Percentiles rank a stretch among this genome's conserved stretches.
phyloP scores from a whole-genome alignment of 1,139 yeast genomes.

The Zhuliangozyma blackwelliae region DNA sequence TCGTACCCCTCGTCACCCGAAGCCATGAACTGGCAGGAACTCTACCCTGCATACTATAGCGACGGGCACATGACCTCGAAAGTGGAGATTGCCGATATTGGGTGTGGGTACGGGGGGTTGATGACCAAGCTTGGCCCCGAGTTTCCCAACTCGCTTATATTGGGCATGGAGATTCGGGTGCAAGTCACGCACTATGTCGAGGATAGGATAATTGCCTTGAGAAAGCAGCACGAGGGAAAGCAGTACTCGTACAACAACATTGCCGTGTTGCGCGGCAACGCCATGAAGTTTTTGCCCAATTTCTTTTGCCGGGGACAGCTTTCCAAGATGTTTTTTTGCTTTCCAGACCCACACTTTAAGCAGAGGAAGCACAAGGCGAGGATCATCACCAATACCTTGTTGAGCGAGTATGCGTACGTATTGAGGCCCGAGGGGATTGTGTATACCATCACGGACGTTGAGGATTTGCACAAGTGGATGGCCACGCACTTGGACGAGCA shows the following conservation, averaged over 20 bases:
- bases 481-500: constrained; percentile 84
- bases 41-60: constrained; percentile 61
- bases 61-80: constrained; percentile 36
- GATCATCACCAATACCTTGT: constrained; percentile 81
- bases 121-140: constrained; percentile 74
- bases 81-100: constrained; percentile 93
- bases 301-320: constrained; percentile 80
- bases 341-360: constrained; percentile 98
- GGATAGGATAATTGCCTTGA: constrained; percentile 85
- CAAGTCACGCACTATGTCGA: constrained; percentile 97
- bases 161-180: constrained; percentile 97
- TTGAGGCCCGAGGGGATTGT: constrained; percentile 81
- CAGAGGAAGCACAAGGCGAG: constrained; percentile 97
- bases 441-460: constrained; percentile 94
- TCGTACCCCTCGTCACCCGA: constrained; percentile 83
- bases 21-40: constrained; percentile 79
- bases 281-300: constrained; percentile 96
- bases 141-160: constrained; percentile 66
- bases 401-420: constrained; percentile 90
- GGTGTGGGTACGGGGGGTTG: constrained; percentile 97
- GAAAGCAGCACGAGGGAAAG: constrained; percentile 36
- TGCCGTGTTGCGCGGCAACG: constrained; percentile 87
- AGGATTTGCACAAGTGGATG: constrained; percentile 96
- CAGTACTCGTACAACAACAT: constrained; percentile 63
- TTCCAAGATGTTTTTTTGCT: constrained; percentile 92